Percentiles rank a stretch among this genome's conserved stretches.
Evolutionary conservation across 306 rosid genomes (phyloP).

Genomic region (Ochetophila trinervis): DNA sequence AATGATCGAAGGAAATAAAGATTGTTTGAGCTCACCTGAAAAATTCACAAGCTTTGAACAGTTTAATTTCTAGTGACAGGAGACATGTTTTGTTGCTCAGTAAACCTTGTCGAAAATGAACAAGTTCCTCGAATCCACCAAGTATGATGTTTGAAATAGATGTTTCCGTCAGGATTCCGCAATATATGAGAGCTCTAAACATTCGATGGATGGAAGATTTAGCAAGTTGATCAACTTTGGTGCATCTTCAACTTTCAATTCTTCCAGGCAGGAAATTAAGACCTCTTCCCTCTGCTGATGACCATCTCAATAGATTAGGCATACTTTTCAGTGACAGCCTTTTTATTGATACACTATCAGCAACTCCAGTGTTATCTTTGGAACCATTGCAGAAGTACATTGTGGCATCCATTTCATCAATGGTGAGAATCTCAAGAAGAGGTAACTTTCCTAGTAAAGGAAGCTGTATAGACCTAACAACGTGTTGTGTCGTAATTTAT

Average conservation of each 20-base stretch:
- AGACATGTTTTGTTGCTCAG: conserved; percentile 3
- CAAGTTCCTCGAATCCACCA: background rate
- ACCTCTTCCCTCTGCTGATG: background rate
- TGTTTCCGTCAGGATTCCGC: background rate
- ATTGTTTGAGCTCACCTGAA: background rate
- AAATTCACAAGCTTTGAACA: background rate
- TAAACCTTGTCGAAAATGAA: background rate
- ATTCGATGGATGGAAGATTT: conserved; percentile 3
- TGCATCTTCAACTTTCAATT: background rate
- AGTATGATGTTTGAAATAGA: background rate
- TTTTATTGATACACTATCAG: background rate
- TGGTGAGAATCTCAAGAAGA: background rate
- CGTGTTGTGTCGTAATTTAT: too few relatives aligned
- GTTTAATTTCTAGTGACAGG: background rate
- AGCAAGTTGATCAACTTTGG: conserved; percentile 9
- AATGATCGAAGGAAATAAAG: conserved; percentile 3
- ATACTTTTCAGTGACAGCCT: background rate
- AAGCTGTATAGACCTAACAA: too few relatives aligned
- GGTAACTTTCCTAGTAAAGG: conserved; percentile 7
- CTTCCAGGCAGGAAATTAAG: background rate
- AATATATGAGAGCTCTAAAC: background rate
- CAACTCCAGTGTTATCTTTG: background rate
- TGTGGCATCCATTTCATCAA: background rate
- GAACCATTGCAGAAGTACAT: conserved; percentile 9
- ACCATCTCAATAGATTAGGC: conserved; percentile 10